Base-by-base conservation (phyloP, 176 grass and related monocot species). In the Carex myosuroides region DNA sequence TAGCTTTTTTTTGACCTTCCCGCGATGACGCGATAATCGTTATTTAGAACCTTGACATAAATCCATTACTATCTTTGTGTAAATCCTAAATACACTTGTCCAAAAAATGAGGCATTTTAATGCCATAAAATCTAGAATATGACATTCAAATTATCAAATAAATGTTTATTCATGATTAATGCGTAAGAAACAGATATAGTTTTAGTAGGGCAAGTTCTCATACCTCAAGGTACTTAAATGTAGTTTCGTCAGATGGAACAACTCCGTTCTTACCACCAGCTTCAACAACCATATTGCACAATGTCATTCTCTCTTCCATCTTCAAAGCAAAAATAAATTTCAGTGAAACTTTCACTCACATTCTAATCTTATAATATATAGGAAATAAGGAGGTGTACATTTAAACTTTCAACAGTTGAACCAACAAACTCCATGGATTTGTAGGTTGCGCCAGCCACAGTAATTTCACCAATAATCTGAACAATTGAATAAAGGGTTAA, bases 231-330 rank as follows among this genome's bases (percentile, higher is more conserved):
- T 93, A 94, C 63, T 98, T 94, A 58, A 98, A 93, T 90, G 95
- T 98, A 88, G 89, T 94, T 71, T 84, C 84, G 81, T 98, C 92
- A 76, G 91, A 84, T 87, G 95, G 89, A 17, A 98, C 86, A 46
- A 98, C 87, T 67, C 90, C 95, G 61, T 98, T 98, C 84, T 94
- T 98, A 13, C 95, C 92, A 35, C 92, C 95, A 67, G 95, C 95
- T 88, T 98, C 92, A 86, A 98, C 67, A 83, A 94, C 92, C 95
- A 98, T 94, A 64, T 98, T 94, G 82, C 95, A 94, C 29, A 94
- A 74, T 69, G 95, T 98, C 95, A 98, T 98, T 79, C 92, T 84
- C 82, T 98, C 95, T 87, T 98, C 95, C 90, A 98, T 94, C 95
- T 97, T 84, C 80, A 63, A 86, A 72, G 1, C 12, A 73, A 59